These are phyloP conservation scores for Cyclotella kingstonii DNA, from an alignment of 108 stramenopile genomes.

Conservation along the genomic window DNA sequence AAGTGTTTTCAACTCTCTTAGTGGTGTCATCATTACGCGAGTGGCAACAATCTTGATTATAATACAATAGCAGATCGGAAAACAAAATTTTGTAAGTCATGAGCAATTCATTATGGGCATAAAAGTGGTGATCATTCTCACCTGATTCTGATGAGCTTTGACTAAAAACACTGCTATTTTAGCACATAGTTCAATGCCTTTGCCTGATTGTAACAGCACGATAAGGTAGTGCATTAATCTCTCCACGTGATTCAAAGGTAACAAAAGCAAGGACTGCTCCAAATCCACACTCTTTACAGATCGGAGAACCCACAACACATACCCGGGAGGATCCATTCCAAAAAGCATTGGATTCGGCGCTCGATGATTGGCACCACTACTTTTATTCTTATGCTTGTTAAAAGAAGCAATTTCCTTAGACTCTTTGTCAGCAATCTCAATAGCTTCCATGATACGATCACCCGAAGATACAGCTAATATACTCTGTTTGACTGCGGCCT, in stretches of 20 bases:
- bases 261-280: constrained; percentile 89
- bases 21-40: constrained; percentile 55
- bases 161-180: constrained; percentile 73
- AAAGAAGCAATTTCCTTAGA: constrained; percentile 59
- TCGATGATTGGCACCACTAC: constrained; percentile 33
- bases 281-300: constrained; percentile 87
- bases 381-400: constrained; percentile 43
- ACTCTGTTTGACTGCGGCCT: constrained; percentile 81
- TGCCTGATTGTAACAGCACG: constrained; percentile 55
- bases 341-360: constrained; percentile 77
- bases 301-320: constrained; percentile 83
- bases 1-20: constrained; percentile 67
- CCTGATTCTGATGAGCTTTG: constrained; percentile 75
- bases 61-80: constrained; percentile 7
- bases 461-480: constrained; percentile 85
- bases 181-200: constrained; percentile 80
- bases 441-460: constrained; percentile 92
- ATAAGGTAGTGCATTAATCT: constrained; percentile 74
- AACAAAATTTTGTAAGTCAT: neutral
- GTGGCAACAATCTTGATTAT: constrained; percentile 52
- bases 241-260: constrained; percentile 81
- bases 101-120: neutral
- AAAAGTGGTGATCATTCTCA: constrained; percentile 35
- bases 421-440: constrained; percentile 90
- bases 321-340: constrained; percentile 80